These are phyloP conservation scores for Ricinus communis DNA, from an alignment of 345 rosid genomes.

Conservation along the genomic window DNA sequence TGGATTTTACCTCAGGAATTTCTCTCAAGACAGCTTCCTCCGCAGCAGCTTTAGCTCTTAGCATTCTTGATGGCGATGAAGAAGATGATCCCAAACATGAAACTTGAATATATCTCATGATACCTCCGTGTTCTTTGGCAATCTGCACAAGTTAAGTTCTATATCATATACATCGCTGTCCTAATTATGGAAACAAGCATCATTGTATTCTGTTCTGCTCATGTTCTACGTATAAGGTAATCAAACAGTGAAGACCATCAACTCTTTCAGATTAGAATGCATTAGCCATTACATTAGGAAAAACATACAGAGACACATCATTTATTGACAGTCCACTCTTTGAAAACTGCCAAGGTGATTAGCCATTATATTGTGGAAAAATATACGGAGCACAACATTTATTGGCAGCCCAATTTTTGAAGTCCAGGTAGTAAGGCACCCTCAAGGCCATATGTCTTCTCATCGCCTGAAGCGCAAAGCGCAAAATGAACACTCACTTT, in stretches of 20 bases:
- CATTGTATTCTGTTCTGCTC: neutral
- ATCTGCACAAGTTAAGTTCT: conserved; percentile 47
- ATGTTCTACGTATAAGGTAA: too few species aligned
- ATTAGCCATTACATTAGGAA: neutral
- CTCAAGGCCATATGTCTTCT: too few species aligned
- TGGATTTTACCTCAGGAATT: conserved; percentile 66
- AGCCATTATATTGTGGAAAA: too few species aligned
- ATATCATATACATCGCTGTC: neutral
- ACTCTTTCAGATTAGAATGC: neutral
- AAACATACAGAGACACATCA: neutral
- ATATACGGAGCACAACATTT: too few species aligned
- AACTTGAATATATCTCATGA: conserved; percentile 91
- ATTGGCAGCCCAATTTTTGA: too few species aligned
- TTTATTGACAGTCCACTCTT: neutral
- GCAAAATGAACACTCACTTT: too few species aligned
- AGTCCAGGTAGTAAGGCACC: too few species aligned
- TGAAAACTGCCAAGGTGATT: too few species aligned
- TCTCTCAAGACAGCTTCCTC: conserved; percentile 84
- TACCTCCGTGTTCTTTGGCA: conserved; percentile 97
- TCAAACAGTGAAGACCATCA: neutral
- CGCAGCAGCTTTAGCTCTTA: conserved; percentile 85
- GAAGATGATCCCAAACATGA: conserved; percentile 88
- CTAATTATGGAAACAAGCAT: neutral
- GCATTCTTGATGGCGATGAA: conserved; percentile 79
- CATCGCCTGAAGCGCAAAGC: too few species aligned